Evolutionary conservation across 371 early-diverging fungal genomes (phyloP), one percentile per base, ranked within the genome.

Genomic region (Mortierella sp.): DNA sequence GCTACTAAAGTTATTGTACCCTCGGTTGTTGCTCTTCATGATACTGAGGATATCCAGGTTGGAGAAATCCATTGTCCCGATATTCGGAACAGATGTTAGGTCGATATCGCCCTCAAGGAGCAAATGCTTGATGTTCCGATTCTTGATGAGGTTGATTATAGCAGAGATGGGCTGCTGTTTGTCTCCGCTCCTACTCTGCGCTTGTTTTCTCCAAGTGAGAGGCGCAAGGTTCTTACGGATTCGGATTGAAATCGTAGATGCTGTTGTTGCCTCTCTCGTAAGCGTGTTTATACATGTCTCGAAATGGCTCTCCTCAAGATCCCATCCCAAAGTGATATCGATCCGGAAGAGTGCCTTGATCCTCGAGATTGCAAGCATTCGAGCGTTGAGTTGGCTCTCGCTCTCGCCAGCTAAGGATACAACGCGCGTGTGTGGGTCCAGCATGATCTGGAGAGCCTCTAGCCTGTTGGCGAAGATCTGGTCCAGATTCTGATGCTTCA

Each of bases 31-130:
- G 59, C 42, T 72, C 41, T 62, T 60, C 64, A 68, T 68, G 42
- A 75, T 56, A 12, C 62, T 60, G 27, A 75, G 56, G 27, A 59
- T 60, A 32, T 68, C 64, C 42, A 75, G 50, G 41, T 68, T 75
- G n/a, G 64, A 56, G 41, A 75, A 64, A 28, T 68, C 76, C 69
- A 64, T 68, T 30, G 64, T 59, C 15, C 63, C 59, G 31, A 75
- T 54, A 17, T 75, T 68, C 4, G 76, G 76, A 0, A 75, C 56
- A 6, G 68, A 56, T 30, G 44, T 50, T 30, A 69, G 17, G 49
- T 75, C 69, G 34, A 75, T 56, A 19, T 75, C 69, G 12, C 76
- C 76, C 30, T 75, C 76, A 12, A 75, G 51, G 28, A 48, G 42
- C 27, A 69, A 28, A 30, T 68, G 64, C 30, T 50, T 63, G 30